phyloP scores from a whole-genome alignment of 768 basidiomycete species.

The Psilocybe cubensis region DNA sequence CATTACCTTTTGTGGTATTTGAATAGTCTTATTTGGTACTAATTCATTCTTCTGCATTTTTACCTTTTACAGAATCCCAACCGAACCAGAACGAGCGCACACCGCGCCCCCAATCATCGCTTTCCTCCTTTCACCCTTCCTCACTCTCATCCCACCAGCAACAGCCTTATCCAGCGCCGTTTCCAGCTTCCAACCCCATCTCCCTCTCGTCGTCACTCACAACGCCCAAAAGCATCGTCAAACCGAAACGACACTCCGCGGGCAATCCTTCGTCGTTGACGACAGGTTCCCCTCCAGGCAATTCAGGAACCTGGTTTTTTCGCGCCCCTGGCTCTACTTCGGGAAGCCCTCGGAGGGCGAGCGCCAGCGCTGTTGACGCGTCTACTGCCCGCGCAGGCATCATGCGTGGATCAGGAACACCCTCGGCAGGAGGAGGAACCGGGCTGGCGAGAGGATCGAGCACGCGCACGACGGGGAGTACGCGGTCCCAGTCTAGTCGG shows the following conservation, averaged over 20 bases:
- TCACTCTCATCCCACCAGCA: not conserved
- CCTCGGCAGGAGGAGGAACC: not conserved
- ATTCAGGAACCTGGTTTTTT: constrained; percentile 2
- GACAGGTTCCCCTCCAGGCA: not conserved
- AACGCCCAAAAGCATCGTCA: not conserved
- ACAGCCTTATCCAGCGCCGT: not conserved
- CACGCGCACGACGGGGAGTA: constrained; percentile 2
- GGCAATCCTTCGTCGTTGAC: not conserved
- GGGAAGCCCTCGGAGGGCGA: too few relatives aligned
- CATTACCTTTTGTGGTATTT: too few relatives aligned
- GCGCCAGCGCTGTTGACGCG: too few relatives aligned
- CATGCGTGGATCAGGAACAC: too few relatives aligned
- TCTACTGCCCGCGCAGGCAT: too few relatives aligned
- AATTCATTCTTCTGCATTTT: not conserved
- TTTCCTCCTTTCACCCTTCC: not conserved
- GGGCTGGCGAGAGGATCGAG: constrained; percentile 3
- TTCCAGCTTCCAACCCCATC: not conserved
- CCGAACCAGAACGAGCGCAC: not conserved
- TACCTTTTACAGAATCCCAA: not conserved
- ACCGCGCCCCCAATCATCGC: constrained; percentile 4
- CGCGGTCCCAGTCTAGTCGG: not conserved
- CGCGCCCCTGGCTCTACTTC: constrained; percentile 4
- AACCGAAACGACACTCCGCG: not conserved
- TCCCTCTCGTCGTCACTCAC: not conserved
- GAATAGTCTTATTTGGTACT: too few relatives aligned